These are phyloP conservation scores for Plectosphaerella cucumerina DNA, from an alignment of 2,329 filamentous ascomycete genomes.

Conservation along the genomic window DNA sequence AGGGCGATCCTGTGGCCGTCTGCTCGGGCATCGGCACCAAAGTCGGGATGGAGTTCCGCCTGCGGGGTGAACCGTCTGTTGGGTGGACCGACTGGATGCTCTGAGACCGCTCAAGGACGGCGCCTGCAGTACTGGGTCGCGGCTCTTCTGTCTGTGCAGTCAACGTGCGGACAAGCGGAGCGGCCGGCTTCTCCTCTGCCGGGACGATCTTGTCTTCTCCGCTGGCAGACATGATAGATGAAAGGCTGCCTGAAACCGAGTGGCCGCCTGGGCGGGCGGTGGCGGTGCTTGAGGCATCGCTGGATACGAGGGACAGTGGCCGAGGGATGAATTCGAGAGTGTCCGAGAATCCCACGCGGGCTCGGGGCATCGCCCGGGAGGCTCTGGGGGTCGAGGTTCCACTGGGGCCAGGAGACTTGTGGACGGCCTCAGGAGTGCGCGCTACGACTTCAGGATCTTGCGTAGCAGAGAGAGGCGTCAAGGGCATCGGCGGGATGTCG, in stretches of 20 bases:
- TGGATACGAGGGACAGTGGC: slow-evolving; percentile 79
- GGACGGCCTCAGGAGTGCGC: no score
- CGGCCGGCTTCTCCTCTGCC: slow-evolving; percentile 6
- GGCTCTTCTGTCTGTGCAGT: slow-evolving; percentile 41
- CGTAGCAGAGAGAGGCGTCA: neutral
- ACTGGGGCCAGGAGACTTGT: no score
- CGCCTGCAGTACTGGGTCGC: slow-evolving; percentile 67
- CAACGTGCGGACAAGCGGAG: slow-evolving; percentile 30
- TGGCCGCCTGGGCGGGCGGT: slow-evolving; percentile 63
- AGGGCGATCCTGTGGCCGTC: slow-evolving; percentile 22
- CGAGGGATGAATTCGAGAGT: slow-evolving; percentile 78
- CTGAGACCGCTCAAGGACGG: slow-evolving; percentile 55
- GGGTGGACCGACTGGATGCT: slow-evolving; percentile 28
- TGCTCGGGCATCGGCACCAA: slow-evolving; percentile 38
- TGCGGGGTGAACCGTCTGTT: slow-evolving; percentile 33
- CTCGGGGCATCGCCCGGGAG: slow-evolving; percentile 40
- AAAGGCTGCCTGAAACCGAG: slow-evolving; percentile 74
- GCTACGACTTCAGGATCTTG: no score
- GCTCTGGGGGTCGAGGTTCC: slow-evolving; percentile 16
- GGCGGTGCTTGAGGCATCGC: slow-evolving; percentile 74
- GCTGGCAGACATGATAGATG: slow-evolving; percentile 62
- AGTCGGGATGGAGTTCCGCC: slow-evolving; percentile 57
- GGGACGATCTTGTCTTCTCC: slow-evolving; percentile 33
- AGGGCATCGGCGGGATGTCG: neutral
- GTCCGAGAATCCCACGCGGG: slow-evolving; percentile 79